A percentile compares a stretch with the other conserved stretches of the same genome.
Conservation (phyloP, 805 yeast genomes). For the Metahyphopichia silvanorum region DNA sequence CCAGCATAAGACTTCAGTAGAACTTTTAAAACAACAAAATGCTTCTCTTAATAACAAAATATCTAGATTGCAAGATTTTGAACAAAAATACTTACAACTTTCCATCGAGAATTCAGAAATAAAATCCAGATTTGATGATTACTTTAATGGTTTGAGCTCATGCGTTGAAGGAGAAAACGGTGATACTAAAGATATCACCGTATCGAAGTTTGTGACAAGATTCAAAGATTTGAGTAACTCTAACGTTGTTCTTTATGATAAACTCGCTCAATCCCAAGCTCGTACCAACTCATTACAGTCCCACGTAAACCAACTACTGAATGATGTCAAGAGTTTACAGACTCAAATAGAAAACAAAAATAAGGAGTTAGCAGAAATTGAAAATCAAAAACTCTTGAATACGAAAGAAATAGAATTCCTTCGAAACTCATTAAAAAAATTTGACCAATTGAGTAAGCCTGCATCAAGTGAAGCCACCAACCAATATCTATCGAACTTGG, state of each 20-base stretch:
- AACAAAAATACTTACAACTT: slow-evolving; percentile 44
- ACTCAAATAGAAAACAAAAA: slow-evolving; percentile 7
- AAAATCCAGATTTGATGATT: slow-evolving; percentile 43
- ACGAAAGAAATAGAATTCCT: slow-evolving; percentile 57
- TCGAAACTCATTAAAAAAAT: slow-evolving; percentile 51
- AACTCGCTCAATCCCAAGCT: slow-evolving; percentile 20
- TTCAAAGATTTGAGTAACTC: slow-evolving; percentile 31
- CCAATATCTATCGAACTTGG: slow-evolving; percentile 39
- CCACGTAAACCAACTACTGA: not conserved
- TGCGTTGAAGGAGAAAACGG: slow-evolving; percentile 16
- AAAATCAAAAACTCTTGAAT: slow-evolving; percentile 51
- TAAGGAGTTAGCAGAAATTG: slow-evolving; percentile 32
- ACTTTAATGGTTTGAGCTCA: slow-evolving; percentile 41
- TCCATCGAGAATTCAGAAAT: slow-evolving; percentile 50
- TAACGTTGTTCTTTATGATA: slow-evolving; percentile 36
- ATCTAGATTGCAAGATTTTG: slow-evolving; percentile 34
- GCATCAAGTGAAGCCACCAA: slow-evolving; percentile 26
- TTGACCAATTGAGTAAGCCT: slow-evolving; percentile 29
- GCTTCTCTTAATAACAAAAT: slow-evolving; percentile 37
- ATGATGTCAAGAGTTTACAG: not conserved
- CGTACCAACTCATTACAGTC: too few relatives aligned
- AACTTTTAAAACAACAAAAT: slow-evolving; percentile 57
- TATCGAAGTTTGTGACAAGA: slow-evolving; percentile 36
- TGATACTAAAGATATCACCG: slow-evolving; percentile 14
- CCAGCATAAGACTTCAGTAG: slow-evolving; percentile 46